These are phyloP conservation scores for Ustilago hordei DNA, from an alignment of 1,284 basidiomycete genomes.

Conservation along the genomic window DNA sequence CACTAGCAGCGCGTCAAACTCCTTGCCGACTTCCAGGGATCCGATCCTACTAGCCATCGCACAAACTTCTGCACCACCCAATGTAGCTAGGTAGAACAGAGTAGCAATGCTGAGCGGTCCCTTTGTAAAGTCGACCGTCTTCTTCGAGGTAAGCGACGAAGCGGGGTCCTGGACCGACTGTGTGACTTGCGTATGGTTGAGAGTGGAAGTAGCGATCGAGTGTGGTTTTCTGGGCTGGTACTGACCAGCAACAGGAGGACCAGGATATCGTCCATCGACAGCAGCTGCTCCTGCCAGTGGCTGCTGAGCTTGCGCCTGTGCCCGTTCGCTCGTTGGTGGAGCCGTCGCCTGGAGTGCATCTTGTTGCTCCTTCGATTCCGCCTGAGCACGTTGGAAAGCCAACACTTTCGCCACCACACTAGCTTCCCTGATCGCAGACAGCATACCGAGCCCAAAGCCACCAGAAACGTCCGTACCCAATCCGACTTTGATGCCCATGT, in stretches of 20 bases:
- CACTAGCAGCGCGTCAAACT: conserved; percentile 88
- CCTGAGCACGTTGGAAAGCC: conserved; percentile 58
- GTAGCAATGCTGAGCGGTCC: conserved; percentile 80
- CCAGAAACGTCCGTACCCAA: conserved; percentile 92
- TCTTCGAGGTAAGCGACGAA: conserved; percentile 26
- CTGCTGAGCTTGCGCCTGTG: conserved; percentile 20
- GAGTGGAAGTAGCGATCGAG: conserved; percentile 42
- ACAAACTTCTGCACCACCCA: conserved; percentile 89
- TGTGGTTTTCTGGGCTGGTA: conserved; percentile 44
- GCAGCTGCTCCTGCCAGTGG: conserved; percentile 35
- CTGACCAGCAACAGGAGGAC: conserved; percentile 47
- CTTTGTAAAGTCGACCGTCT: conserved; percentile 73
- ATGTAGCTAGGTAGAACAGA: conserved; percentile 88
- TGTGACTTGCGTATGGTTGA: conserved; percentile 28
- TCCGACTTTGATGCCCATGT: conserved; percentile 83
- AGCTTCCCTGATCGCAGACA: conserved; percentile 84
- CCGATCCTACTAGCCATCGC: conserved; percentile 80
- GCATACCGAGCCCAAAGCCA: conserved; percentile 85
- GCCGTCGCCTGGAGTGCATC: conserved; percentile 16
- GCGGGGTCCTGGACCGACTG: conserved; percentile 36
- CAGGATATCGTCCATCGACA: conserved; percentile 44
- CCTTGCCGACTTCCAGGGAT: conserved; percentile 82
- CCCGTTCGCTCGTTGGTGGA: conserved; percentile 29
- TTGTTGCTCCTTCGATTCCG: conserved; percentile 39
- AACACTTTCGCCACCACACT: conserved; percentile 84